These are phyloP conservation scores for Hansenula sp. DNA, from an alignment of 1,139 yeast genomes.

Conservation along the genomic window DNA sequence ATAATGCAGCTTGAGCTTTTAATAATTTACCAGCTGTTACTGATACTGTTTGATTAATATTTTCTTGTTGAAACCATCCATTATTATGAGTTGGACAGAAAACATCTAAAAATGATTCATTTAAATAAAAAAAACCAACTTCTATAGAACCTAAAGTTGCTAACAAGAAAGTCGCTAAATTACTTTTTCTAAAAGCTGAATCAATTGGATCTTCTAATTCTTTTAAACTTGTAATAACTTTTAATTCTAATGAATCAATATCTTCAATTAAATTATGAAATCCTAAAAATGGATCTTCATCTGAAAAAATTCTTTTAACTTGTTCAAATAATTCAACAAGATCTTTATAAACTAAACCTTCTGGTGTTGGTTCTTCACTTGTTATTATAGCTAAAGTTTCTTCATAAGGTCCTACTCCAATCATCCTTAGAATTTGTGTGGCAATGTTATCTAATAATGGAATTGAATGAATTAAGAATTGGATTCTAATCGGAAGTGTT, in stretches of 20 bases:
- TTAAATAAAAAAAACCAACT: constrained; percentile 81
- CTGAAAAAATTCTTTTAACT: constrained; percentile 57
- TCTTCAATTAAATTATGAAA: constrained; percentile 39
- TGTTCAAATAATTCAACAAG: constrained; percentile 74
- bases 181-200: constrained; percentile 74
- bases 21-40: constrained; percentile 42
- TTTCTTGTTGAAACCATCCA: constrained; percentile 14
- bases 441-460: constrained; percentile 75
- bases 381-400: constrained; percentile 70
- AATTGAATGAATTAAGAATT: constrained; percentile 57
- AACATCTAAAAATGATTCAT: constrained; percentile 77
- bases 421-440: constrained; percentile 63
- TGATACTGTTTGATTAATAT: constrained; percentile 2
- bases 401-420: constrained; percentile 69
- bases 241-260: constrained; percentile 4
- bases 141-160: constrained; percentile 83
- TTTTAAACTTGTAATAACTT: constrained; percentile 9
- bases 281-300: constrained; percentile 62
- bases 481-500: constrained; percentile 54
- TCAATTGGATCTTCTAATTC: constrained; percentile 30
- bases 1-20: constrained; percentile 76
- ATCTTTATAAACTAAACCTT: constrained; percentile 64
- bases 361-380: constrained; percentile 60
- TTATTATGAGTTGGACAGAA: constrained; percentile 59
- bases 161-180: constrained; percentile 79